Evolutionary conservation across 805 yeast genomes (phyloP).

Genomic region (Kluyveromyces aestuarii): DNA sequence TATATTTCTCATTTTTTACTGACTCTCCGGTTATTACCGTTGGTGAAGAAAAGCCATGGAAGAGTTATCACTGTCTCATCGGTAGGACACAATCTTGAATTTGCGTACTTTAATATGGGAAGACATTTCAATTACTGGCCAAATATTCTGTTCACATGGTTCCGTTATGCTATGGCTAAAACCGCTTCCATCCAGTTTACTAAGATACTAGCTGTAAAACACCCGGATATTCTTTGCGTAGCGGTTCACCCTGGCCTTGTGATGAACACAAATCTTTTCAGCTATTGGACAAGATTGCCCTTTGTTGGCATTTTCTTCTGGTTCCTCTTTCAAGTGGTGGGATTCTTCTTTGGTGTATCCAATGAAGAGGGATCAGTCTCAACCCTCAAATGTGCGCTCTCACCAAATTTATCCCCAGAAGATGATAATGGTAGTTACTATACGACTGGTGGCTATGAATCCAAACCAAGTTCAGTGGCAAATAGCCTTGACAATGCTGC

Average conservation of each 20-base stretch:
- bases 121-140: constrained; percentile 47
- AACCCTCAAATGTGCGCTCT: constrained; percentile 52
- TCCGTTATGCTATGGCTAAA: constrained; percentile 70
- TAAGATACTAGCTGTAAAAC: constrained; percentile 50
- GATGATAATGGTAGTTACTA: constrained; percentile 63
- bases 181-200: constrained; percentile 69
- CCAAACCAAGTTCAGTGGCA: constrained; percentile 52
- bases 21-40: constrained; percentile 49
- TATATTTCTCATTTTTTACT: constrained; percentile 68
- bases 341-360: constrained; percentile 59
- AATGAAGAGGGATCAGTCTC: constrained; percentile 65
- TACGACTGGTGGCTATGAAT: constrained; percentile 48
- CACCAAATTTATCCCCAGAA: constrained; percentile 38
- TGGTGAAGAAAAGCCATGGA: constrained; percentile 34
- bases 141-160: constrained; percentile 62
- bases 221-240: constrained; percentile 55
- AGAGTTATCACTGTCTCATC: constrained; percentile 58
- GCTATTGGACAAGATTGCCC: constrained; percentile 72
- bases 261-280: constrained; percentile 69
- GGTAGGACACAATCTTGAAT: constrained; percentile 50
- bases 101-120: constrained; percentile 38
- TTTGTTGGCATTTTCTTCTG: constrained; percentile 68
- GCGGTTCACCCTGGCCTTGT: constrained; percentile 81
- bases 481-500: constrained; percentile 50
- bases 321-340: constrained; percentile 61